A percentile compares a stretch with the other conserved stretches of the same genome.
Evolutionary conservation across 75 land plant genomes (phyloP).

Genomic region (Sequoiadendron giganteum): DNA sequence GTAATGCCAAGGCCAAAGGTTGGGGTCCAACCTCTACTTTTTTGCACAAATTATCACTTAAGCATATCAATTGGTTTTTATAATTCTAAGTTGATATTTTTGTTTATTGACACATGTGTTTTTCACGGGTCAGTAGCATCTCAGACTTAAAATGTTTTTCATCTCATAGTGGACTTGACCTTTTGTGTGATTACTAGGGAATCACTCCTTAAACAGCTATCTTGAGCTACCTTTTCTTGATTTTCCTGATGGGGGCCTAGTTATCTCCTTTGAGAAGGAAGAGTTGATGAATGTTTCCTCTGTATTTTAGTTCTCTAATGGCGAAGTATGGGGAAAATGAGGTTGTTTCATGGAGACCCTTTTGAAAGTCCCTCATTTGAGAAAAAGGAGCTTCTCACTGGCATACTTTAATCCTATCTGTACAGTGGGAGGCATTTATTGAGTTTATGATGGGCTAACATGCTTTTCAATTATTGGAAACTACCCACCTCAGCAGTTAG

Average conservation of each 20-base stretch:
- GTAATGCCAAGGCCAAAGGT: constrained; percentile 84
- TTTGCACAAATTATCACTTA: not conserved
- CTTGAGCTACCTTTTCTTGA: not conserved
- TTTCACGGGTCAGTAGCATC: too few species aligned
- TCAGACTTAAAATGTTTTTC: not conserved
- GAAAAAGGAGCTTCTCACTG: not conserved
- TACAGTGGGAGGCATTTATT: not conserved
- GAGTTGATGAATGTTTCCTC: not conserved
- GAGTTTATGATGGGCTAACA: constrained; percentile 3
- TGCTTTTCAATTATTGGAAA: not conserved
- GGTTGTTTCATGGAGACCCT: not conserved
- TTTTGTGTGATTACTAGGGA: not conserved
- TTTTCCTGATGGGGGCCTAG: not conserved
- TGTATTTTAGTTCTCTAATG: not conserved
- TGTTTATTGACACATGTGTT: not conserved
- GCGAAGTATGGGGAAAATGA: not conserved
- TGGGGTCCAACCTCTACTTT: not conserved
- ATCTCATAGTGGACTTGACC: not conserved
- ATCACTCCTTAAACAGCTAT: not conserved
- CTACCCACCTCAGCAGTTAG: not conserved
- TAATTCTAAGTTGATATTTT: not conserved
- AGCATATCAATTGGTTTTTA: not conserved
- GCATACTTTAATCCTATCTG: not conserved
- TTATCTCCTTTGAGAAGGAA: not conserved
- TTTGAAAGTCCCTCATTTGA: not conserved